These are phyloP conservation scores for Fusarium pseudonygamai DNA, from an alignment of 2,329 filamentous ascomycete genomes.

Conservation along the genomic window DNA sequence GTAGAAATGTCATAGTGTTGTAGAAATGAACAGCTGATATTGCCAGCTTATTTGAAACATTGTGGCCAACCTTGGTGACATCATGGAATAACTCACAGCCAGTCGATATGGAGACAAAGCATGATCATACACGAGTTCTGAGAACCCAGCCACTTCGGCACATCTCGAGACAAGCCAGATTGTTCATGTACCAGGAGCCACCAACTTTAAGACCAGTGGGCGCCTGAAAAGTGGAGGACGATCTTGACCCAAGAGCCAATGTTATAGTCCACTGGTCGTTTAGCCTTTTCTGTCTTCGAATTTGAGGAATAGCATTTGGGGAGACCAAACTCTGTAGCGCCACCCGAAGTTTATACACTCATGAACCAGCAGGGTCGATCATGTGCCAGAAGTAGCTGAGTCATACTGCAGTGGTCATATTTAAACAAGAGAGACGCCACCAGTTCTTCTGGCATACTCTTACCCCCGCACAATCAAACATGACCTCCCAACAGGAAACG, in stretches of 20 bases:
- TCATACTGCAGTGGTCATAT: background rate
- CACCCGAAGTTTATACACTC: background rate
- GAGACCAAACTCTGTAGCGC: background rate
- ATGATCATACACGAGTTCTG: background rate
- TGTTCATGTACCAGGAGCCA: background rate
- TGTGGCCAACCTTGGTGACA: background rate
- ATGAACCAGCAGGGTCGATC: background rate
- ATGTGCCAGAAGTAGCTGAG: background rate
- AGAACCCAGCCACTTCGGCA: background rate
- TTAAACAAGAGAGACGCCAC: background rate
- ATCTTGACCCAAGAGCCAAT: background rate
- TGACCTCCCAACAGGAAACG: background rate
- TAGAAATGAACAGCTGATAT: background rate
- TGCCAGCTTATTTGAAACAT: background rate
- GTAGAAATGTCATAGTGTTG: background rate
- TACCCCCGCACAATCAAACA: background rate
- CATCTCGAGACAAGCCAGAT: background rate
- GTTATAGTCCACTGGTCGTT: background rate
- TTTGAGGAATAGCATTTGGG: background rate
- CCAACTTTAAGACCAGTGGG: background rate
- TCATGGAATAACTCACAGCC: background rate
- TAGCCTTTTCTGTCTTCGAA: background rate
- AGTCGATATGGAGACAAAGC: background rate
- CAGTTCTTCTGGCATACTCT: background rate
- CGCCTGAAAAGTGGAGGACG: accelerated